Evolutionary conservation across 176 grass and related monocot genomes (phyloP).

Genomic region (Pontederia crassipes): DNA sequence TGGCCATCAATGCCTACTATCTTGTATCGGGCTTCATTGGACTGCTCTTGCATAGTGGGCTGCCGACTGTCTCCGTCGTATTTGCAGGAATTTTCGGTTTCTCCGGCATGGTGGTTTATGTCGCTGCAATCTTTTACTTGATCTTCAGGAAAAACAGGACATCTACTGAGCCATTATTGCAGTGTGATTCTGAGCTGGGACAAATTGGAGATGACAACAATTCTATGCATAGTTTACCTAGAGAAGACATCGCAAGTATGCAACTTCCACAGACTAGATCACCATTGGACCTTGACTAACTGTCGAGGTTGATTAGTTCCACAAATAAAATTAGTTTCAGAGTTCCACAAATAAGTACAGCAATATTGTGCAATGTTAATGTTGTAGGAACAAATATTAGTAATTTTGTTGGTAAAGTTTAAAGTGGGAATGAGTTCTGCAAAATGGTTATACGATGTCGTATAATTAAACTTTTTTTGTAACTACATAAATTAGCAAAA

Average conservation of each 20-base stretch:
- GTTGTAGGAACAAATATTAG: too few relatives aligned
- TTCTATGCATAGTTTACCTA: conserved; percentile 52
- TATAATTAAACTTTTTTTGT: too few relatives aligned
- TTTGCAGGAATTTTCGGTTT: conserved; percentile 77
- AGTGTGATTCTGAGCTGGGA: conserved; percentile 28
- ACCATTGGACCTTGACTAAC: conserved; percentile 43
- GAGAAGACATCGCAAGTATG: conserved; percentile 94
- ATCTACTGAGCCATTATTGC: conserved; percentile 43
- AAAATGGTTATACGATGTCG: too few relatives aligned
- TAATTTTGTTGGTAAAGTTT: too few relatives aligned
- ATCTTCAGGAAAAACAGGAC: conserved; percentile 68
- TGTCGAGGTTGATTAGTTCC: too few relatives aligned
- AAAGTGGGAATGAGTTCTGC: too few relatives aligned
- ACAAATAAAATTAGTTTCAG: too few relatives aligned
- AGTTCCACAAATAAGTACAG: too few relatives aligned
- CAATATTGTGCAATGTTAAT: too few relatives aligned
- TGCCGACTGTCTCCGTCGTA: conserved; percentile 48
- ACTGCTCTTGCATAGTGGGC: conserved; percentile 45
- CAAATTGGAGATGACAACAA: conserved; percentile 8
- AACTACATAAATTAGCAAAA: too few relatives aligned
- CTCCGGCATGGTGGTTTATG: conserved; percentile 70
- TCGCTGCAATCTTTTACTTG: conserved; percentile 58
- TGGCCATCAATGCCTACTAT: conserved; percentile 79
- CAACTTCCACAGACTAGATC: conserved; percentile 53
- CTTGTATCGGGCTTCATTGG: conserved; percentile 52